A percentile compares a stretch with the other conserved stretches of the same genome.
These are phyloP conservation scores for Sphaerobolus stellatus DNA, from an alignment of 1,284 basidiomycete species.

Conservation along the genomic window DNA sequence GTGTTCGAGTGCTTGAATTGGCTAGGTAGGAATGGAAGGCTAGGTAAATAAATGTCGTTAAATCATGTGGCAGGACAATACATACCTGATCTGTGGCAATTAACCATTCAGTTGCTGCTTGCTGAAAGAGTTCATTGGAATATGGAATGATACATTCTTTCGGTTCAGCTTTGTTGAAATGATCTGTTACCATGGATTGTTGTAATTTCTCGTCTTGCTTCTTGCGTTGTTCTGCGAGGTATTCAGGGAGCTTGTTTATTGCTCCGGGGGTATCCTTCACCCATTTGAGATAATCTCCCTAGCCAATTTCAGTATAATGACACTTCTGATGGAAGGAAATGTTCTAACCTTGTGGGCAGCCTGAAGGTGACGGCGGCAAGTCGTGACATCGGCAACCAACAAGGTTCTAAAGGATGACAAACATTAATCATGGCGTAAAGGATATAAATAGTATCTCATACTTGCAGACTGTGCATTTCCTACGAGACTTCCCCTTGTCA, in stretches of 20 bases:
- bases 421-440: background rate
- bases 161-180: background rate
- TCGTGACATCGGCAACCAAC: background rate
- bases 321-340: background rate
- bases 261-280: background rate
- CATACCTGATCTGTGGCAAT: background rate
- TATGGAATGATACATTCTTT: background rate
- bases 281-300: background rate
- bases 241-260: background rate
- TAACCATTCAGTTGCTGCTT: background rate
- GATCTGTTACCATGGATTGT: background rate
- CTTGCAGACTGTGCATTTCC: background rate
- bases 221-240: background rate
- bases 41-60: background rate
- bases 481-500: background rate
- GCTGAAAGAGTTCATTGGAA: background rate
- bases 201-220: background rate
- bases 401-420: background rate
- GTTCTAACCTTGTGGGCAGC: background rate
- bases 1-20: background rate
- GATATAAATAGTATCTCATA: background rate
- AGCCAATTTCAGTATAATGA: background rate
- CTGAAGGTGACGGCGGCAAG: background rate
- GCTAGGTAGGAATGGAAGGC: background rate
- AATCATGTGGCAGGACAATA: background rate